Conservation (phyloP, 257 asterid species). For the Mentha longifolia region DNA sequence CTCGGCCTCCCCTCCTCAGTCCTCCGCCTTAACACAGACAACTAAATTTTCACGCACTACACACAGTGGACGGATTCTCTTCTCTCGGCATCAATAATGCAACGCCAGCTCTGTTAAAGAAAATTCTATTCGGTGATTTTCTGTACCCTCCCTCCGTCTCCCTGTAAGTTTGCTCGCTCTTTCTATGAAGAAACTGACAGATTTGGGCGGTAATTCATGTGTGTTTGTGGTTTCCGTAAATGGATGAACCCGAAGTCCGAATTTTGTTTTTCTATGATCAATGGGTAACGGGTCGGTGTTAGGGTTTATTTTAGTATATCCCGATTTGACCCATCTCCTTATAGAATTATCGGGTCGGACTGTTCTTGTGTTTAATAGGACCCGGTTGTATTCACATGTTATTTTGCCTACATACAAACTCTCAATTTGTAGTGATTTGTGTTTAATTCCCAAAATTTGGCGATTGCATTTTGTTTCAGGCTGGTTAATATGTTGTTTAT, state of each 20-base stretch:
- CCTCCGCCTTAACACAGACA: conserved; percentile 26
- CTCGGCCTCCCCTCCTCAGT: no score
- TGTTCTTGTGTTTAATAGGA: background rate
- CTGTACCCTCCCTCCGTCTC: background rate
- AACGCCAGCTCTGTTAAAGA: conserved; percentile 28
- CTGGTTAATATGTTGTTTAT: conserved; percentile 7
- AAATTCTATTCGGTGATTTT: conserved; percentile 35
- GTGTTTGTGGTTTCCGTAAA: conserved; percentile 30
- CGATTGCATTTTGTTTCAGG: conserved; percentile 19
- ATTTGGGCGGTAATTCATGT: conserved; percentile 23
- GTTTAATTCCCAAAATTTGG: background rate
- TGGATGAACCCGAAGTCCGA: conserved; percentile 40
- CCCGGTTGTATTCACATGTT: background rate
- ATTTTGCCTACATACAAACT: conserved; percentile 21
- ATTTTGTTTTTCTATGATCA: conserved; percentile 4
- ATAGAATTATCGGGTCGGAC: conserved; percentile 43
- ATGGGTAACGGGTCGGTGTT: conserved; percentile 40
- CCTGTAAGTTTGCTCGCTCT: conserved; percentile 38
- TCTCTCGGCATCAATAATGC: conserved; percentile 35
- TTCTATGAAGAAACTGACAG: conserved; percentile 6
- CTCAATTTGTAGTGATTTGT: conserved; percentile 11
- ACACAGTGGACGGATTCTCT: conserved; percentile 17
- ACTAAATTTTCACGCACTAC: conserved; percentile 4
- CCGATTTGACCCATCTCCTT: conserved; percentile 38
- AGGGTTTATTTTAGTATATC: conserved; percentile 41